These are phyloP conservation scores for Xylaria sp. DNA, from an alignment of 2,329 filamentous ascomycete species.

Conservation along the genomic window DNA sequence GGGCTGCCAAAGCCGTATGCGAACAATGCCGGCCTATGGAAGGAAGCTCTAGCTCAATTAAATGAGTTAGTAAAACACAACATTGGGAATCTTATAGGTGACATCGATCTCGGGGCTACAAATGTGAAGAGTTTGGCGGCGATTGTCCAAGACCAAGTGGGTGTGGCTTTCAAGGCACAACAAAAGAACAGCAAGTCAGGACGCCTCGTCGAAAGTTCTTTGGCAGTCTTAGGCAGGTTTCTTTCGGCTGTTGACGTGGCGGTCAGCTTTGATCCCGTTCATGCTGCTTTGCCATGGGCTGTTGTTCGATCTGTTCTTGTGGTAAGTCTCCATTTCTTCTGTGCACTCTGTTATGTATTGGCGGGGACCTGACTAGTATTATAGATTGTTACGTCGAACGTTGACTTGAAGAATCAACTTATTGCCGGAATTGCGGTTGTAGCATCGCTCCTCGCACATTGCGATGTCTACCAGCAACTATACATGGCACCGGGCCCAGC, in stretches of 20 bases:
- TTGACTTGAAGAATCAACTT: slow-evolving; percentile 10
- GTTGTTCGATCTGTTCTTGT: slow-evolving; percentile 18
- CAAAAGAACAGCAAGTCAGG: not conserved
- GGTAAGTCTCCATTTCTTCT: not conserved
- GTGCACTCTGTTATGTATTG: not conserved
- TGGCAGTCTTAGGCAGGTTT: slow-evolving; percentile 9
- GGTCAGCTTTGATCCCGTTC: slow-evolving; percentile 26
- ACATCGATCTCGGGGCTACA: not conserved
- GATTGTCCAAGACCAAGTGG: not conserved
- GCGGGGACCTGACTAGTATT: not conserved
- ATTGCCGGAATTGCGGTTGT: slow-evolving; percentile 17
- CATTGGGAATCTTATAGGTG: slow-evolving; percentile 2
- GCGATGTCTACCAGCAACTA: slow-evolving; percentile 21
- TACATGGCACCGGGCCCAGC: slow-evolving; percentile 17
- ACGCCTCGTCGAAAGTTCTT: slow-evolving; percentile 3
- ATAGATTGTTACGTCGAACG: not conserved
- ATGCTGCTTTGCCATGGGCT: slow-evolving; percentile 34
- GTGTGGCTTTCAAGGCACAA: not conserved
- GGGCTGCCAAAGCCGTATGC: slow-evolving; percentile 13
- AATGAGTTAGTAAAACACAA: not conserved
- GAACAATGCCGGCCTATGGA: slow-evolving; percentile 16
- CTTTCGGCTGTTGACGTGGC: slow-evolving; percentile 17
- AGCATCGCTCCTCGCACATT: slow-evolving; percentile 17
- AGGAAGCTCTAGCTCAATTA: slow-evolving; percentile 1
- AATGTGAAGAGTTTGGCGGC: slow-evolving; percentile 5